Evolutionary conservation across 495 filamentous ascomycete genomes (phyloP).

Genomic region (Endocarpon pusillum): DNA sequence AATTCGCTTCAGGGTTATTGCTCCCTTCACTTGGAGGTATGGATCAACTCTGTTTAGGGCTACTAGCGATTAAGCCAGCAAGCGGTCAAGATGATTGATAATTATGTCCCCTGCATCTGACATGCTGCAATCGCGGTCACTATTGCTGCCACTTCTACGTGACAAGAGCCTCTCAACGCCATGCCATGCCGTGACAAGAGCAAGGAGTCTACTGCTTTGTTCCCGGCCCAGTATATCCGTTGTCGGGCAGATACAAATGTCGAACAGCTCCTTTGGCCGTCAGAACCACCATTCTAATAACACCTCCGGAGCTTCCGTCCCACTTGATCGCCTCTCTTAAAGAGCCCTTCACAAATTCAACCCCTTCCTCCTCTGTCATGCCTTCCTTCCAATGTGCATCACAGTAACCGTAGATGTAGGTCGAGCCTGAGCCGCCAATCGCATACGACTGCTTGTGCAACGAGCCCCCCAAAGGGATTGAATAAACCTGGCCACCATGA

Average conservation of each 20-base stretch:
- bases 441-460: constrained; percentile 93
- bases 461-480: constrained; percentile 89
- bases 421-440: constrained; percentile 92
- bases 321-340: constrained; percentile 93
- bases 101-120: too few relatives aligned
- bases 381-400: constrained; percentile 90
- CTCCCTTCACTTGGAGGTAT: too few relatives aligned
- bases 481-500: constrained; percentile 91
- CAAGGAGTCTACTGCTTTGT: too few relatives aligned
- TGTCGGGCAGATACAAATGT: constrained; percentile 82
- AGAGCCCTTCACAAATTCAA: constrained; percentile 79
- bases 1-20: too few relatives aligned
- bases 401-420: constrained; percentile 98
- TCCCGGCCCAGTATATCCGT: constrained; percentile 52
- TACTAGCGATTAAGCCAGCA: too few relatives aligned
- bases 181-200: too few relatives aligned
- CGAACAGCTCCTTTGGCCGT: constrained; percentile 73
- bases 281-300: constrained; percentile 93
- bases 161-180: too few relatives aligned
- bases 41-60: too few relatives aligned
- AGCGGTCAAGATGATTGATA: too few relatives aligned
- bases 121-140: too few relatives aligned
- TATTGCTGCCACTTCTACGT: too few relatives aligned
- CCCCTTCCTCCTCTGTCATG: constrained; percentile 88
- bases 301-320: constrained; percentile 96